Evolutionary conservation across 2,329 filamentous ascomycete species (phyloP), one percentile per base, ranked within the genome.

Genomic region (Aaosphaeria pasadenensis): DNA sequence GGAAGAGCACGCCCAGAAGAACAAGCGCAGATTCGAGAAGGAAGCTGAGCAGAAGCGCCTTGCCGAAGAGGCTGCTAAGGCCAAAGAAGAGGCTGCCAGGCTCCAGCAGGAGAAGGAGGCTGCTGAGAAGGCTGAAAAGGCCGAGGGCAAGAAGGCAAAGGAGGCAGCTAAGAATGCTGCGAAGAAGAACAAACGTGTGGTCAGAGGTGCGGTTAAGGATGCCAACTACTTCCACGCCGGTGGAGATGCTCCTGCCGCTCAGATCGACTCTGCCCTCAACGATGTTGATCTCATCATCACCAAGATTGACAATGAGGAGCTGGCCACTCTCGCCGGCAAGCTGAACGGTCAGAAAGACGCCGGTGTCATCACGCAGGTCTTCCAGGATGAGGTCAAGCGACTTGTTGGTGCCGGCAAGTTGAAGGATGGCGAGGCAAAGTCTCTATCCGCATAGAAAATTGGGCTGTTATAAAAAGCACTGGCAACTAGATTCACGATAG

Each of bases 161-260:
- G 94, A 99, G 75, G 92, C 92, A 2, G 94, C 94, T 49, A 99
- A 99, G 85, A 96, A 91, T 67, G 94, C 94, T 11, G 88, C 94
- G 64, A 99, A 99, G 88, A 99, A 99, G 88, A 99, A 99, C 84
- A 96, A 96, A 84, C 90, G 94, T 79, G 88, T 97, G 42, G 85
- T 99, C 62, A 91, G 95, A 74, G 86, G 84, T 53, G 91, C 89
- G 57, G 88, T 92, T 74, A 99, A 99, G 82, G 94, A 99, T 59
- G 91, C 89, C 64, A 96, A 96, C 81, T 99, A 99, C 84, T 96
- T 99, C 72, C 80, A 79, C 48, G 77, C 77, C 17, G 76, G 69
- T 33, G 76, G 81, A 40, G 87, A 85, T 46, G 87, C 91, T 51
- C 81, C 87, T n/a, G 79, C 89, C 11, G 76, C 83, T 7, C 83